Base-by-base conservation (phyloP, 2,329 filamentous ascomycete species). In the Hortaea sp. region DNA sequence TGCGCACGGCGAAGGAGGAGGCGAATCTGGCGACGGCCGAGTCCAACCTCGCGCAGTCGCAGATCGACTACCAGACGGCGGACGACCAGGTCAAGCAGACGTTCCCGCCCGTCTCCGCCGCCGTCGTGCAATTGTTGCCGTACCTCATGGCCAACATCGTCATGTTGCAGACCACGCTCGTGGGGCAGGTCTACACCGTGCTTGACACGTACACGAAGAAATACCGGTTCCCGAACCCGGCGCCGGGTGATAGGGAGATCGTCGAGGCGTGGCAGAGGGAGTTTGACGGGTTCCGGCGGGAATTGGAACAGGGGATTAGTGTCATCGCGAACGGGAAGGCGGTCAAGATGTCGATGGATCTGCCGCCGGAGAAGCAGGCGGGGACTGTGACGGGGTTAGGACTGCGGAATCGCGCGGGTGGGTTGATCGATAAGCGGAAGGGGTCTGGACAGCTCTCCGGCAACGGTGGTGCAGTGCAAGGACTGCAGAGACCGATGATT, bases 151-250 rank as follows among this genome's bases (percentile, higher is more conserved):
- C 76, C 37, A 75, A 76, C 32, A 82, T 89, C 58, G 79, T 90
- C 39, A 73, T 84, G 59, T 80, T 88, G 29, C 86, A 90, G 63
- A 88, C 88, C 61, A 78, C 80, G 41, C 71, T 92, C 43, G 77
- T 92, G 5, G 86, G 81, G 0, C 74, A 88, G 50, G 81, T 87
- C 55, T 92, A 92, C 66, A 92, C 86, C 1, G 74, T 80, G 4
- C 69, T 90, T 5, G 81, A 88, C 61, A 79, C 77, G 47, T 92
- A 84, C 64, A 87, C 82, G 54, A 73, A 81, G 54, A 76, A 83
- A 29, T 73, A 81, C 54, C 72, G 76, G 5, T 82, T 88, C 56
- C 82, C 83, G 0, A 83, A 82, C 40, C 83, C 85, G 1, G 74
- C 85, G 7, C 82, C 85, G 2, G 76, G 82, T 11, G 82, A 88